A percentile compares a stretch with the other conserved stretches of the same genome.
Conservation (phyloP, 1,284 basidiomycete genomes). For the Puccinia coronata region DNA sequence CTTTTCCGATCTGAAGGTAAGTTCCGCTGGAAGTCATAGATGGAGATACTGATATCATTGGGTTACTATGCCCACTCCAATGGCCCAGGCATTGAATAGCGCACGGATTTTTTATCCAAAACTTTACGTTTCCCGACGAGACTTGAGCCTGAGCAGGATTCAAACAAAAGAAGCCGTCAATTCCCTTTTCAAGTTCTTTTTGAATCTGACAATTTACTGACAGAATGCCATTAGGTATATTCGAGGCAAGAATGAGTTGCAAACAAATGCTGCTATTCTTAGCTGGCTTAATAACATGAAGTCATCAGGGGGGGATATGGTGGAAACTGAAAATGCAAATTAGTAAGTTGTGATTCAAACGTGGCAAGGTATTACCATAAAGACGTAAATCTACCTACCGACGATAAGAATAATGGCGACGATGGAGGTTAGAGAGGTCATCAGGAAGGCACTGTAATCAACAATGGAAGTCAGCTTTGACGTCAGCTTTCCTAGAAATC, state of each 20-base stretch:
- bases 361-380: background rate
- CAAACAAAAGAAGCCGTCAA: background rate
- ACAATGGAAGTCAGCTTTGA: background rate
- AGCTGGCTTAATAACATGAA: conserved; percentile 16
- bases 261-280: conserved; percentile 23
- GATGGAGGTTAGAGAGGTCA: conserved; percentile 29
- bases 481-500: background rate
- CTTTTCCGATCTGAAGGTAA: no score
- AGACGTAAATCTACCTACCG: background rate
- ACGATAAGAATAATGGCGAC: conserved; percentile 17
- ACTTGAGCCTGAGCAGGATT: background rate
- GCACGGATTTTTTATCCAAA: conserved; percentile 4
- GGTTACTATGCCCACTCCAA: background rate
- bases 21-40: no score
- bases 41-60: background rate
- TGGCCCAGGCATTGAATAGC: conserved; percentile 10
- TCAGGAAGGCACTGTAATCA: conserved; percentile 25
- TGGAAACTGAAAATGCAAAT: conserved; percentile 4
- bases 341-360: background rate
- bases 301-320: background rate
- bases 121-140: conserved; percentile 7
- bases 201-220: background rate
- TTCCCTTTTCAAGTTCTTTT: background rate
- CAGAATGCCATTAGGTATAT: conserved; percentile 38
- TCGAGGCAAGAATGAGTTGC: conserved; percentile 35